Conservation (phyloP, 768 basidiomycete species). For the Infundibulicybe gibba region DNA sequence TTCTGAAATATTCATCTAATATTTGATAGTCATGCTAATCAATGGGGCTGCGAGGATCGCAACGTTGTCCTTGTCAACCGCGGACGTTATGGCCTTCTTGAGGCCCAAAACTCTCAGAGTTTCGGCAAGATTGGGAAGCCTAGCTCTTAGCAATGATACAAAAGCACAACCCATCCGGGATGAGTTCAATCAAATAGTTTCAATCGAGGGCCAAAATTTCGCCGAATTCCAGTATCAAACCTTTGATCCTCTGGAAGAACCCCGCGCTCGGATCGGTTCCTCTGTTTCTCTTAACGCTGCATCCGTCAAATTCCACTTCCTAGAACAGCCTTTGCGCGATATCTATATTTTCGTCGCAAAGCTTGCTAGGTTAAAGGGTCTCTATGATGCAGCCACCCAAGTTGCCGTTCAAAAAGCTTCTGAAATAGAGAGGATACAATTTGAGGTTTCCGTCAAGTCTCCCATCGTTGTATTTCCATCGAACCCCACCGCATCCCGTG, state of each 20-base stretch:
- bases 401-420: constrained; percentile 90
- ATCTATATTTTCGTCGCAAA: constrained; percentile 81
- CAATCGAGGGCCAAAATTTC: constrained; percentile 92
- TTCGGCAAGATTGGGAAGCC: constrained; percentile 76
- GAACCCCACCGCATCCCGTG: constrained; percentile 53
- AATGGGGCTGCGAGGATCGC: constrained; percentile 70
- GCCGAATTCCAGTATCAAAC: constrained; percentile 95
- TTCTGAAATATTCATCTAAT: not conserved
- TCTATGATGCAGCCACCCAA: constrained; percentile 93
- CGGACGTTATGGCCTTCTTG: constrained; percentile 77
- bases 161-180: constrained; percentile 43
- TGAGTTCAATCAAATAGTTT: constrained; percentile 81
- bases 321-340: constrained; percentile 87
- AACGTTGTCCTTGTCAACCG: constrained; percentile 87
- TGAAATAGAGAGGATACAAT: constrained; percentile 93
- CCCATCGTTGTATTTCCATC: constrained; percentile 90
- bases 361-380: constrained; percentile 85
- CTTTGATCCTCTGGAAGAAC: constrained; percentile 68
- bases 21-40: constrained; percentile 63
- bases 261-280: constrained; percentile 79
- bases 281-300: constrained; percentile 80
- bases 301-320: constrained; percentile 84
- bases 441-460: constrained; percentile 84
- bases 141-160: constrained; percentile 78
- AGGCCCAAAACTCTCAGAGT: constrained; percentile 72